Base-by-base conservation (phyloP, 129 eudicot genomes). In the Centella asiatica region DNA sequence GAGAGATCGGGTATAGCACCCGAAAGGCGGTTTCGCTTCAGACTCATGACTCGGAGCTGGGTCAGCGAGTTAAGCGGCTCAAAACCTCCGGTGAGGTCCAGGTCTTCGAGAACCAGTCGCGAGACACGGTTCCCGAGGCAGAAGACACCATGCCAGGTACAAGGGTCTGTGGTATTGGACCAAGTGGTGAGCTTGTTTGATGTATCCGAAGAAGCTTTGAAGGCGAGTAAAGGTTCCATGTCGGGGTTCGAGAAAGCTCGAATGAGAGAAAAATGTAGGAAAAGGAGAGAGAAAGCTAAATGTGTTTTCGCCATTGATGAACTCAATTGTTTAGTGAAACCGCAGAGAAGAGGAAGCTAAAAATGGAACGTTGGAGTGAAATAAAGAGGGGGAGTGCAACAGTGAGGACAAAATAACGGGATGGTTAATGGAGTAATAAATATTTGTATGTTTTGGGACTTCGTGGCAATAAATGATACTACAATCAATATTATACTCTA, bases 1-100 rank as follows among this genome's bases (percentile, higher is more conserved):
- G 95, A 81, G 19, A 88, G 74, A 39, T 88, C 80, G 14, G 99
- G 96, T 52, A 92, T 56, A 0, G 75, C 70, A 15, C 95, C 96
- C 24, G 74, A 28, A 48, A 92, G 82, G 5, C 57, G 49, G 77
- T 92, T 92, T 10, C 46, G 74, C 24, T 75, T 81, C 17, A 92
- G 71, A 26, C 82, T 72, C 76, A 92, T 81, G 22, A 84, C 76
- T 2, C 99, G 84, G 63, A 87, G 95, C 2, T 69, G 71, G 31
- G 76, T 68, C 4, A 92, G 80, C 14, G 71, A 72, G 19, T 72
- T 26, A 47, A 92, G 80, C 19, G 88, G 51, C 67, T 44, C 49
- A 51, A 85, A 45, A 0, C 64, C 33, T 46, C 85, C 84, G 5
- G 52, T 64, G 23, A 92, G 82, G 61, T 69, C 19, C 28, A 87